These are phyloP conservation scores for Hemisphaericaspora lyxosophila DNA, from an alignment of 1,139 yeast genomes.

Conservation along the genomic window DNA sequence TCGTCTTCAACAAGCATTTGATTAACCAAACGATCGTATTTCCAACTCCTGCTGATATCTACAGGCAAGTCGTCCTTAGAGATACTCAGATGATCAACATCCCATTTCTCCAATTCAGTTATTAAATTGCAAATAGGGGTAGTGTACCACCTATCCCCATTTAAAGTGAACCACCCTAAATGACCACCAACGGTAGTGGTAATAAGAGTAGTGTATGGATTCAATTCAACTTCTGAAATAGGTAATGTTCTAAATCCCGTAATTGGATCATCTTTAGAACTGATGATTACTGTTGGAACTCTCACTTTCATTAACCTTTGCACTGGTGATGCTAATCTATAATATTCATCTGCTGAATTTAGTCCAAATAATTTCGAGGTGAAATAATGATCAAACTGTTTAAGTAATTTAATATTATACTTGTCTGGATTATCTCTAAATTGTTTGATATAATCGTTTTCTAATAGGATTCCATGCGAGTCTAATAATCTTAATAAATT, in stretches of 20 bases:
- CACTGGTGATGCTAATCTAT: slow-evolving; percentile 52
- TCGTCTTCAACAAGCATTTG: slow-evolving; percentile 15
- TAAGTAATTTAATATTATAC: slow-evolving; percentile 32
- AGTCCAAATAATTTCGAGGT: slow-evolving; percentile 58
- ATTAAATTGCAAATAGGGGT: slow-evolving; percentile 38
- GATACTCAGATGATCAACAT: slow-evolving; percentile 14
- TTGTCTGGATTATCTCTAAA: slow-evolving; percentile 33
- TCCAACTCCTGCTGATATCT: slow-evolving; percentile 30
- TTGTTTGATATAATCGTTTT: slow-evolving; percentile 27
- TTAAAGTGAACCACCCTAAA: slow-evolving; percentile 56
- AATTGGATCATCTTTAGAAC: slow-evolving; percentile 58
- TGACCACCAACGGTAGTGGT: slow-evolving; percentile 88
- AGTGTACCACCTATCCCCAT: slow-evolving; percentile 56
- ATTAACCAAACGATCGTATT: slow-evolving; percentile 28
- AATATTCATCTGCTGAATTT: slow-evolving; percentile 53
- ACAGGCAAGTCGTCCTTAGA: slow-evolving; percentile 25
- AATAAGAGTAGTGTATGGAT: slow-evolving; percentile 68
- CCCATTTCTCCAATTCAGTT: slow-evolving; percentile 31
- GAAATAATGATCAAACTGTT: slow-evolving; percentile 51
- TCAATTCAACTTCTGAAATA: slow-evolving; percentile 52
- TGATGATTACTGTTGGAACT: slow-evolving; percentile 52
- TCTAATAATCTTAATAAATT: slow-evolving; percentile 46
- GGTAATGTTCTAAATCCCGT: slow-evolving; percentile 61
- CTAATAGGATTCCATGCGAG: slow-evolving; percentile 38
- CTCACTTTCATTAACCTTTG: slow-evolving; percentile 50